phyloP scores from a whole-genome alignment of 495 filamentous ascomycete genomes.

The Hyaloscypha bicolor region DNA sequence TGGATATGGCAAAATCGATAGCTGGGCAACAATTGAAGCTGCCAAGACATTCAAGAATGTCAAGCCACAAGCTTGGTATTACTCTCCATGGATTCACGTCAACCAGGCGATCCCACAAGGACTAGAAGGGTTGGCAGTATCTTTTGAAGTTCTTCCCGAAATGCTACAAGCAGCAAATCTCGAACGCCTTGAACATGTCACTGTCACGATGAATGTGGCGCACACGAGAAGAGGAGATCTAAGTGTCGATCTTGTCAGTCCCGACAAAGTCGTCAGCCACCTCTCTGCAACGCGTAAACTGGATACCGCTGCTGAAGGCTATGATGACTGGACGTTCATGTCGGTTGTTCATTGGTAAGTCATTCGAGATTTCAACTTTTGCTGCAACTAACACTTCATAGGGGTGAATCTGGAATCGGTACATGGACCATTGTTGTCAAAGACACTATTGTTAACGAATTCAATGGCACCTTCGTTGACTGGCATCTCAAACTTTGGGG shows the following conservation, averaged over 20 bases:
- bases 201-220: constrained; percentile 93
- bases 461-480: constrained; percentile 78
- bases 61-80: constrained; percentile 97
- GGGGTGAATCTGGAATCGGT: constrained; percentile 87
- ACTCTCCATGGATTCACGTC: constrained; percentile 90
- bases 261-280: constrained; percentile 78
- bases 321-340: constrained; percentile 98
- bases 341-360: constrained; percentile 92
- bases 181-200: constrained; percentile 87
- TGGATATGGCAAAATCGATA: constrained; percentile 94
- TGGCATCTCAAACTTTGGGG: constrained; percentile 97
- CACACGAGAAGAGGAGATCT: constrained; percentile 87
- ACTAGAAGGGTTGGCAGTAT: constrained; percentile 72
- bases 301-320: constrained; percentile 70
- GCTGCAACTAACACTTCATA: constrained; percentile 38
- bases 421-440: constrained; percentile 91
- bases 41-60: constrained; percentile 85
- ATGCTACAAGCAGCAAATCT: constrained; percentile 82
- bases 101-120: constrained; percentile 87
- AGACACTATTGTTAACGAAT: constrained; percentile 77
- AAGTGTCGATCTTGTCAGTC: constrained; percentile 89
- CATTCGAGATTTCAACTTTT: not conserved
- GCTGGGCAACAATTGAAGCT: constrained; percentile 79
- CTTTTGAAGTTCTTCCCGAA: constrained; percentile 74
- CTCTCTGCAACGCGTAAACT: constrained; percentile 70